These are phyloP conservation scores for Eucalyptus regnans DNA, from an alignment of 345 rosid species.

Conservation along the genomic window DNA sequence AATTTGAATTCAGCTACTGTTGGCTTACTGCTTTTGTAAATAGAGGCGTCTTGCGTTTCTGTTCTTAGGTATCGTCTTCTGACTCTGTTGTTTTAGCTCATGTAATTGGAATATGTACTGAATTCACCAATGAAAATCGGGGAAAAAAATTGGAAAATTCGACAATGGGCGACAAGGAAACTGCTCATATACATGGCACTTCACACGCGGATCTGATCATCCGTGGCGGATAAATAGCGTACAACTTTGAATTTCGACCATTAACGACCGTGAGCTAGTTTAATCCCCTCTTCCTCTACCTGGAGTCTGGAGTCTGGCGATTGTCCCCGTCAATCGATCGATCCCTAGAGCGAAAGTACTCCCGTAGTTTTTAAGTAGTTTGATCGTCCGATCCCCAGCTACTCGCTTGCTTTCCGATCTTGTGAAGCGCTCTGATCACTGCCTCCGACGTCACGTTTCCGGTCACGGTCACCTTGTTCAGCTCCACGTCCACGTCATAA, in stretches of 20 bases:
- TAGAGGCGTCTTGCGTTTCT: not conserved
- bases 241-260: not conserved
- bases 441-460: conserved; percentile 67
- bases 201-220: not conserved
- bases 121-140: not conserved
- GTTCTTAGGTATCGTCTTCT: not conserved
- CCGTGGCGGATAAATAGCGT: not conserved
- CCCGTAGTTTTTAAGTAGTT: not conserved
- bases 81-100: not conserved
- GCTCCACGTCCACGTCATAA: conserved; percentile 61
- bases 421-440: conserved; percentile 63
- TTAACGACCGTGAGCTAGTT: not conserved
- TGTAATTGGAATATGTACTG: not conserved
- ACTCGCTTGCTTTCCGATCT: conserved; percentile 57
- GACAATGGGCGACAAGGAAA: not conserved
- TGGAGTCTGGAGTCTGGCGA: not conserved
- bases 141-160: not conserved
- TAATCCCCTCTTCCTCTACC: not conserved
- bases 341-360: not conserved
- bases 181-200: not conserved
- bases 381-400: conserved; percentile 24
- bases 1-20: not conserved
- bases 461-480: conserved; percentile 73
- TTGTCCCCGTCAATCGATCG: not conserved
- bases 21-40: not conserved